Conservation (phyloP, 768 basidiomycete species). For the Crucibulum laeve region DNA sequence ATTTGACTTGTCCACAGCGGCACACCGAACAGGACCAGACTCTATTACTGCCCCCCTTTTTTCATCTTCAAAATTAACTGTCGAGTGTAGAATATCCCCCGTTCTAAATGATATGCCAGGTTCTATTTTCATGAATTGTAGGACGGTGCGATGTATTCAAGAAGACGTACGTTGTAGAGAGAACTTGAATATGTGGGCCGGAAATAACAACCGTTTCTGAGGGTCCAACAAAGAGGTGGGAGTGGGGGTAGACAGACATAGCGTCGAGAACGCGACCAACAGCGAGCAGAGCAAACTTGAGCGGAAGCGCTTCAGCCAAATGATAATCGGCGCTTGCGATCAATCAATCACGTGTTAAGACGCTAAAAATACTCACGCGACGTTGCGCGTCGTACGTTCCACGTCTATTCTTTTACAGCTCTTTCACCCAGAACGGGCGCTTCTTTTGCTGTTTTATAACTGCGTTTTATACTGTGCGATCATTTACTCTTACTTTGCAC, state of each 20-base stretch:
- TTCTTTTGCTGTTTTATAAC: background rate
- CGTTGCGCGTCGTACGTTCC: background rate
- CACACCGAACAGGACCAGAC: constrained; percentile 57
- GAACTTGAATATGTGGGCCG: constrained; percentile 51
- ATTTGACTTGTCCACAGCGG: constrained; percentile 40
- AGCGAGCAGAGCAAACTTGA: too few relatives aligned
- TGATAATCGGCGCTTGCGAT: constrained; percentile 1
- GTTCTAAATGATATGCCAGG: constrained; percentile 32
- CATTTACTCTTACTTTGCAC: background rate
- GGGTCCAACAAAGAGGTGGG: constrained; percentile 36
- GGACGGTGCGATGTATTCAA: too few relatives aligned
- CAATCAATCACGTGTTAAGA: too few relatives aligned
- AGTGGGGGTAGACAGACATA: constrained; percentile 47
- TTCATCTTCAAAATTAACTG: constrained; percentile 24
- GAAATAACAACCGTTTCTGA: constrained; percentile 38
- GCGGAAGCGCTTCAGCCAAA: too few relatives aligned
- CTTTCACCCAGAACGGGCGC: background rate
- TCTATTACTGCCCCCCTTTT: constrained; percentile 30
- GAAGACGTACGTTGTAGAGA: constrained; percentile 5
- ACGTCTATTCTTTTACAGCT: background rate
- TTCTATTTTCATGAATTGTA: constrained; percentile 4
- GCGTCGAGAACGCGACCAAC: background rate
- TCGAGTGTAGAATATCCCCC: constrained; percentile 46
- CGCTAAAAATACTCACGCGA: too few relatives aligned
- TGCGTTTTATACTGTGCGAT: background rate